Evolutionary conservation across 176 grass and related monocot species (phyloP), one percentile per base, ranked within the genome.

Genomic region (Hsuehochloa calcarea): DNA sequence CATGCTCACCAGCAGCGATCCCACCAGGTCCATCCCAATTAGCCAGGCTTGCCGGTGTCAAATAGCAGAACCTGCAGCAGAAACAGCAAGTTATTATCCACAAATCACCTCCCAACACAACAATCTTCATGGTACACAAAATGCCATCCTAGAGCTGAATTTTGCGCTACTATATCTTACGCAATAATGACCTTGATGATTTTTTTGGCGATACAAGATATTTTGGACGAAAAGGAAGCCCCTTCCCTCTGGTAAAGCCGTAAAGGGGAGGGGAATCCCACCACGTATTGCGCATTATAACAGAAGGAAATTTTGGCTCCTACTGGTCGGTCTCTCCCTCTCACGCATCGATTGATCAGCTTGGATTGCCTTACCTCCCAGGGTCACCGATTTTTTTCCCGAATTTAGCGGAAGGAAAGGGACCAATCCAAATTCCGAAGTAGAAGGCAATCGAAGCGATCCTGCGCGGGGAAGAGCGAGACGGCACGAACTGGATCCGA

Each of bases 21-120:
- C 90, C 51, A 85, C 77, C 51, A 92, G 80, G 29, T 92, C 90
- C 92, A 94, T 92, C 55, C 43, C 79, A 60, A 47, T 19, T 87
- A 29, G 72, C 84, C 85, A 85, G 47, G 71, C 23, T 86, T 64
- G 78, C 7, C 0, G 47, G 29, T 40, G 2, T 20, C 71, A 54
- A 20, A n/a, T 39, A 43, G 64, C 58, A 75, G 46, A 72, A 66
- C 81, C 82, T 85, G 90, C 80, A 81, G 50, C 68, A 38, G 29
- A 65, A 83, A 27, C 6, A 84, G 65, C 37, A 55, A 87, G 4
- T 68, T 68, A 75, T 22, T 38, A 54, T 16, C 51, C 40, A 70
- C 58, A 79, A 37, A 64, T 39, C 50, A 78, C 40, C 31, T 39
- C 70, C 13, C 25, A 26, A 9, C 17, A 50, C n/a, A 74, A 83